Evolutionary conservation across 176 grass and related monocot species (phyloP), one percentile per base, ranked within the genome.

Genomic region (Aechmea fasciata): DNA sequence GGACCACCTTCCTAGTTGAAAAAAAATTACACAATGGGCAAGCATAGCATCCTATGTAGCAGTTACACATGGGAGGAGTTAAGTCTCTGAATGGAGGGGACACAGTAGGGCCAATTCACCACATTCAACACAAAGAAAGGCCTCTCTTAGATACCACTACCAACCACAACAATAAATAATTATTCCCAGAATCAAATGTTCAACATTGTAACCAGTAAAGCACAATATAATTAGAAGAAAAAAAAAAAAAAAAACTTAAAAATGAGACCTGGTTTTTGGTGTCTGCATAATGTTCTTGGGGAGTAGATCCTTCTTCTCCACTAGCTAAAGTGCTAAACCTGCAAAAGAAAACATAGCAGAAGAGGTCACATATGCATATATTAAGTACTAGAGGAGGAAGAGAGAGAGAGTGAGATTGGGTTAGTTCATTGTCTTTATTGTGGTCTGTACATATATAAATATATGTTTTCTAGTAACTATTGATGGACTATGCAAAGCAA

Each of bases 251-350:
- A 41, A 41, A 41, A 6, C 33, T 41, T 41, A 41, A 41, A 41
- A 41, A 41, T 41, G 33, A 41, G 33, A 93, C 91, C 91, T 96
- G 66, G 87, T 70, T 75, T 96, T 96, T 22, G 91, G 70, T 49
- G 73, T 78, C 87, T 96, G 87, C 91, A 96, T 96, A 62, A 67
- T 85, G 77, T 82, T 69, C 71, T 82, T 55, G 55, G 65, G 64
- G 63, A 74, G 51, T 22, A 69, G 75, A 85, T 85, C 81, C 70
- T 73, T 68, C 15, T 57, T 68, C 15, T 57, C 72, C 19, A 10
- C 49, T 65, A 66, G 73, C 70, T 68, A 13, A 54, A 71, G 24
- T 57, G 49, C 33, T 41, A 41, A 41, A 49, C 33, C 91, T 73
- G 81, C 75, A 72, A 29, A 25, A 81, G 76, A 75, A 67, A 70